Percentiles rank a stretch among this genome's conserved stretches.
phyloP scores from a whole-genome alignment of 208 protist genomes.

The Borovskyia barvae region DNA sequence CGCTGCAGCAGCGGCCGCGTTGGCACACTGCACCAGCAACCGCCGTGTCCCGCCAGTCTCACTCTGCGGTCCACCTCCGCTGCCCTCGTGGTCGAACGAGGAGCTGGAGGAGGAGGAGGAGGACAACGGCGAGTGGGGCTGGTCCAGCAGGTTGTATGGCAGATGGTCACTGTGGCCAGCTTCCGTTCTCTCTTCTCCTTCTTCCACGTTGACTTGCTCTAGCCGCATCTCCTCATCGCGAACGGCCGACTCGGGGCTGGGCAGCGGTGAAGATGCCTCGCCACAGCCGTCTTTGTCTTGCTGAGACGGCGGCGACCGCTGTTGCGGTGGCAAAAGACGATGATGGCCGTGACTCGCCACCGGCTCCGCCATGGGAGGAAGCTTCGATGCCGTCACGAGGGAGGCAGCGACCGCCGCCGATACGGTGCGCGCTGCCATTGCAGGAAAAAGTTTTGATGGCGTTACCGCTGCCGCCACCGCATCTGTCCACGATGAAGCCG shows the following conservation, averaged over 20 bases:
- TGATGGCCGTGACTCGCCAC: too few species aligned
- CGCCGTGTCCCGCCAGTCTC: background rate
- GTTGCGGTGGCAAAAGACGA: too few species aligned
- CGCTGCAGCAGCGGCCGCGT: constrained; percentile 2
- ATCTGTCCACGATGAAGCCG: background rate
- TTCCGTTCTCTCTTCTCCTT: too few species aligned
- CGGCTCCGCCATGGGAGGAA: too few species aligned
- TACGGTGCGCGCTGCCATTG: constrained; percentile 3
- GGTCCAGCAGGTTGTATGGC: background rate
- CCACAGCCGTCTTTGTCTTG: too few species aligned
- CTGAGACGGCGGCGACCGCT: too few species aligned
- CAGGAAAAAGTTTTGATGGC: constrained; percentile 11
- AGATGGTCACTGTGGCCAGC: too few species aligned
- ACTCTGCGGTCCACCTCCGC: background rate
- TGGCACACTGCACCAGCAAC: constrained; percentile 7
- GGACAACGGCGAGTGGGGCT: constrained; percentile 1
- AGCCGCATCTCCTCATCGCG: too few species aligned
- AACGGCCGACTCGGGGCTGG: too few species aligned
- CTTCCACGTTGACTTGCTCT: too few species aligned
- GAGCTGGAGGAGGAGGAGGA: background rate
- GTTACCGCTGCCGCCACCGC: background rate
- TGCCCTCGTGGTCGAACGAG: background rate
- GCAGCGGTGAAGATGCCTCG: too few species aligned
- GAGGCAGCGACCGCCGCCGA: constrained; percentile 5
- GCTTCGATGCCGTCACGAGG: too few species aligned